Evolutionary conservation across 2,329 filamentous ascomycete genomes (phyloP).

Genomic region (Talaromyces funiculosus): DNA sequence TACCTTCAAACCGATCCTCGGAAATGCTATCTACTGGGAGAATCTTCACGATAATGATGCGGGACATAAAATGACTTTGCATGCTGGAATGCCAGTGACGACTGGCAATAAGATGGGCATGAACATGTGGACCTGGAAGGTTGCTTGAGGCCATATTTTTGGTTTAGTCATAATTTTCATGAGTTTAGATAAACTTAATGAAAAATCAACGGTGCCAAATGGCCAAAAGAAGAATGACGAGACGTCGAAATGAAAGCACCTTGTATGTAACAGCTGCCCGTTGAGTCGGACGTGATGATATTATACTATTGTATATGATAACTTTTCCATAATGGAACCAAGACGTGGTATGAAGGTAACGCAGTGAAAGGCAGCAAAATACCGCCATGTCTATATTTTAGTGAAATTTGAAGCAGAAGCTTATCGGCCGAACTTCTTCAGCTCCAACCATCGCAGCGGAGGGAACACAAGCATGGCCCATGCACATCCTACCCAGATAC

Average conservation of each 20-base stretch:
- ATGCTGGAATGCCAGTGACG: slow-evolving; percentile 45
- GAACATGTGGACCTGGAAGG: slow-evolving; percentile 46
- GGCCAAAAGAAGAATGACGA: background rate
- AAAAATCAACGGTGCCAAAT: background rate
- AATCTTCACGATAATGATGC: slow-evolving; percentile 38
- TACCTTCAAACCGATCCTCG: slow-evolving; percentile 45
- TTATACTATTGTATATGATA: background rate
- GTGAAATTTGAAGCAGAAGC: background rate
- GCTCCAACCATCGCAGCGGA: slow-evolving; percentile 30
- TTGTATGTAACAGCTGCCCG: no score
- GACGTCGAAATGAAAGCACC: no score
- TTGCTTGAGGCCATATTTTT: background rate
- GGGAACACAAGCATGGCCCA: slow-evolving; percentile 34
- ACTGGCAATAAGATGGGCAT: slow-evolving; percentile 47
- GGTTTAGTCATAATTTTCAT: no score
- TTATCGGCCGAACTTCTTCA: slow-evolving; percentile 25
- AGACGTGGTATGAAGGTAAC: background rate
- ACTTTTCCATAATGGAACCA: background rate
- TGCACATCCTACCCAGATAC: slow-evolving; percentile 31
- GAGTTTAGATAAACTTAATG: background rate
- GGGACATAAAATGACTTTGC: slow-evolving; percentile 43
- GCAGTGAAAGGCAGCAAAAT: background rate
- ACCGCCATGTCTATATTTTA: background rate
- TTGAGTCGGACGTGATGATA: background rate
- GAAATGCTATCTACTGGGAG: slow-evolving; percentile 48